Base-by-base conservation (phyloP, 495 filamentous ascomycete genomes). In the Neurospora cerealis region DNA sequence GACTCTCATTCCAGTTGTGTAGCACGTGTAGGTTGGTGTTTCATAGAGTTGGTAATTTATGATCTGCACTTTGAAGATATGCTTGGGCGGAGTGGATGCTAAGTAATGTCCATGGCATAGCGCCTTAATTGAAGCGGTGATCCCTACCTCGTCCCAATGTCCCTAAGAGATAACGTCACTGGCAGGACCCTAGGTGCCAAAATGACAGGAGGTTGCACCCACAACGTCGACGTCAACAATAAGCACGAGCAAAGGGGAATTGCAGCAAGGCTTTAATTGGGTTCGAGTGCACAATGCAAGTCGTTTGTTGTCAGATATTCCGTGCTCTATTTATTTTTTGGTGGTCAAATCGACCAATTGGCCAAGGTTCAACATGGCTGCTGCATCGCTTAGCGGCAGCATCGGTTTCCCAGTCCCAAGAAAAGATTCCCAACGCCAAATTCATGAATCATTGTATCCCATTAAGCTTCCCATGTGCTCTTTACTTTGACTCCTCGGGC, bases 371-470 rank as follows among this genome's bases (percentile, higher is more conserved):
- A 28, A 60, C 48, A 60, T 6, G 24, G 21, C 48, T 60, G 11
- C 48, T 6, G 24, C 48, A 32, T 15, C 48, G 48, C 48, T 60
- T 66, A 34, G 28, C 2, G 13, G 28, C 32, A 66, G 54, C 54
- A 66, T 66, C 32, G 28, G 54, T 19, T 34, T 66, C 54, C 54
- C 54, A 19, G 28, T 34, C 54, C 54, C 74, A 76, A 76, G 62
- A 62, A 66, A 66, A 79, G 40, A 66, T 54, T 19, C 19, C 28
- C 38, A 46, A 70, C 21, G 21, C 72, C 66, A 21, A 21, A 17
- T 41, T 37, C 32, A 66, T 70, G 62, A n/a, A 37, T 38, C 36
- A 48, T 48, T 39, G 60, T 42, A 19, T 36, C 34, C 37, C 28
- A n/a, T 15, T 66, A 66, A 34, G 54, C 28, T 34, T 34, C 54